phyloP scores from a whole-genome alignment of 768 basidiomycete species.

The Mycena olivaceomarginata region DNA sequence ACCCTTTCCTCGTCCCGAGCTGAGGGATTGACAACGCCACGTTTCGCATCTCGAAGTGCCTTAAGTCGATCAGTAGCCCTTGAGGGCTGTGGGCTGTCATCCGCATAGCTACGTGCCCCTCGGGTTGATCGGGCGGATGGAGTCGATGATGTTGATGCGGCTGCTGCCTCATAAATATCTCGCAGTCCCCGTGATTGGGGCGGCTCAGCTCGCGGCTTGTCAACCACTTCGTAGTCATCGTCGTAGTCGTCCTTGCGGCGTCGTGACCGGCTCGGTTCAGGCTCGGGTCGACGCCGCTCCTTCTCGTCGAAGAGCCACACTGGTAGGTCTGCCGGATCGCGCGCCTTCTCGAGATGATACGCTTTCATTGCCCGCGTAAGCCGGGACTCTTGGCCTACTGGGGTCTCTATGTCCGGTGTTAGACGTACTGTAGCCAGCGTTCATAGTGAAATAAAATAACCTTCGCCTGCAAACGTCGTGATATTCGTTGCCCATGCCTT shows the following conservation, averaged over 20 bases:
- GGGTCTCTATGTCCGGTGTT: conserved; percentile 60
- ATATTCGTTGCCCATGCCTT: conserved; percentile 74
- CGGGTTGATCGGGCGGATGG: conserved; percentile 38
- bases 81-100: conserved; percentile 51
- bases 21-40: conserved; percentile 49
- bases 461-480: conserved; percentile 64
- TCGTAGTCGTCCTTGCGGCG: conserved; percentile 42
- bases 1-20: conserved; percentile 33
- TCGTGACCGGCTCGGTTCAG: conserved; percentile 41
- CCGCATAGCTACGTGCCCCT: conserved; percentile 39
- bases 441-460: conserved; percentile 49
- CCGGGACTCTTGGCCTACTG: conserved; percentile 74
- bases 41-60: conserved; percentile 71
- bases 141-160: conserved; percentile 37
- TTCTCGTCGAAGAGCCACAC: conserved; percentile 79
- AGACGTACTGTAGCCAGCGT: neutral
- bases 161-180: conserved; percentile 60
- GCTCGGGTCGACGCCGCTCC: conserved; percentile 63
- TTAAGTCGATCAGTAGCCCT: conserved; percentile 68
- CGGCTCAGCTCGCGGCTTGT: conserved; percentile 34
- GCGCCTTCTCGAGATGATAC: conserved; percentile 79
- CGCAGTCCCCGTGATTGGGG: conserved; percentile 55
- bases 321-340: conserved; percentile 74
- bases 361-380: conserved; percentile 81
- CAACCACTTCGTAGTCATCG: conserved; percentile 38